Evolutionary conservation across 192 early-diverging fungal genomes (phyloP), one percentile per base, ranked within the genome.

Genomic region (Chytriomyces confervae): DNA sequence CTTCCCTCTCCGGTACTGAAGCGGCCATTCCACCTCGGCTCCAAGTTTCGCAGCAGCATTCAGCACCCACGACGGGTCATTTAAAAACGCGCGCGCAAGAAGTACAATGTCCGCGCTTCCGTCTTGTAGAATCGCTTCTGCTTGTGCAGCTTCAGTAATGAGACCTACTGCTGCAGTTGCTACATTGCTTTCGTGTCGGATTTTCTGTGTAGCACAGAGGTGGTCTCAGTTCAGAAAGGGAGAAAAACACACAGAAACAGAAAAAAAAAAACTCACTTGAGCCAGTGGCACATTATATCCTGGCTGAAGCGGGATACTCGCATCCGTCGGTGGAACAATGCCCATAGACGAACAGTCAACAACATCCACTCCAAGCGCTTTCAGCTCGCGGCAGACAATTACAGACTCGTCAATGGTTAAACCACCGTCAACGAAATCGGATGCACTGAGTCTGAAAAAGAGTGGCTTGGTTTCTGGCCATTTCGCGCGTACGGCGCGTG

Each of bases 391-490:
- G 24, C 90, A 78, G 29, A 95, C 81, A 70, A 86, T 84, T 6
- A 93, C 83, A 6, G 91, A 88, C 46, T 98, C 94, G 20, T 95
- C 87, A 29, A 29, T 86, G 75, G 74, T 92, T 88, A 94, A 94
- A 2, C 92, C 91, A 44, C 84, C 77, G 20, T 89, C 86, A 11
- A 83, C 79, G 80, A 89, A 91, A 66, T 98, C 96, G 0, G 93
- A 88, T 46, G 84, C 82, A n/a, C 94, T 95, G 3, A 97, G 62
- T 27, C 96, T 92, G 50, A 94, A 85, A 79, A 95, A 97, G 68
- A 98, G 82, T 0, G 96, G 95, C 79, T 94, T 93, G 10, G 93
- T 82, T 8, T 80, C 72, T 0, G 95, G 93, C 94, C 95, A 95
- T 51, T 89, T 87, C 13, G 76, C 61, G 44, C 94, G 91, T 44